Evolutionary conservation across 306 rosid species (phyloP).

Genomic region (Dryas alaskensis): DNA sequence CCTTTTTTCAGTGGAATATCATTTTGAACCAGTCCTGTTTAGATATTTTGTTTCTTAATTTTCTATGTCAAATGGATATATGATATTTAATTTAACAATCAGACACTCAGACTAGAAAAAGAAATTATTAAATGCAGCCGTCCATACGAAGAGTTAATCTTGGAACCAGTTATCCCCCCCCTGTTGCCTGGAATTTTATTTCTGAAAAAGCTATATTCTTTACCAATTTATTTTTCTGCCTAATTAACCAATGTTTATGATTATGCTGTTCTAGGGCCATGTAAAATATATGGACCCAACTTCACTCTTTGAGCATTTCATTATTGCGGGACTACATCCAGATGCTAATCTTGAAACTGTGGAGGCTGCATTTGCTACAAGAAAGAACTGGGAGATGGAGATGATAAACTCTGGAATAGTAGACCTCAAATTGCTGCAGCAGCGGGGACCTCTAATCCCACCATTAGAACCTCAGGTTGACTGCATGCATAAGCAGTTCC

Average conservation of each 20-base stretch:
- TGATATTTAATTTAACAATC: background rate
- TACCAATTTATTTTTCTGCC: conserved; percentile 5
- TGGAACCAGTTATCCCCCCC: background rate
- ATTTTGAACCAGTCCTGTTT: background rate
- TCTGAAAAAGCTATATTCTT: background rate
- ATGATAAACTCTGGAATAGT: conserved; percentile 39
- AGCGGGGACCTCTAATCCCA: conserved; percentile 51
- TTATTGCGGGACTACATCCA: conserved; percentile 90
- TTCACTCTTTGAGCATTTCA: conserved; percentile 87
- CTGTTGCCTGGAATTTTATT: conserved; percentile 1
- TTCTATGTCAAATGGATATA: background rate
- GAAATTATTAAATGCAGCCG: background rate
- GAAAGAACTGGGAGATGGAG: conserved; percentile 69
- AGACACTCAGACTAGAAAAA: background rate
- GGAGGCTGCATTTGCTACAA: conserved; percentile 67
- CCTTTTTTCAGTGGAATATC: background rate
- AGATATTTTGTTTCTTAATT: background rate
- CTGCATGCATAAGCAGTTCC: conserved; percentile 19
- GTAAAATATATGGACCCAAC: conserved; percentile 63
- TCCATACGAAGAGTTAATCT: background rate
- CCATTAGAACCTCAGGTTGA: conserved; percentile 89
- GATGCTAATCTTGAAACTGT: conserved; percentile 67
- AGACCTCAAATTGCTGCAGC: conserved; percentile 46
- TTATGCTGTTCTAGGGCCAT: conserved; percentile 56
- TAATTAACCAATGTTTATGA: conserved; percentile 30